Evolutionary conservation across 225 moss, liverwort and hornwort genomes (phyloP), one percentile per base, ranked within the genome.

Genomic region (Antitrichia curtipendula): DNA sequence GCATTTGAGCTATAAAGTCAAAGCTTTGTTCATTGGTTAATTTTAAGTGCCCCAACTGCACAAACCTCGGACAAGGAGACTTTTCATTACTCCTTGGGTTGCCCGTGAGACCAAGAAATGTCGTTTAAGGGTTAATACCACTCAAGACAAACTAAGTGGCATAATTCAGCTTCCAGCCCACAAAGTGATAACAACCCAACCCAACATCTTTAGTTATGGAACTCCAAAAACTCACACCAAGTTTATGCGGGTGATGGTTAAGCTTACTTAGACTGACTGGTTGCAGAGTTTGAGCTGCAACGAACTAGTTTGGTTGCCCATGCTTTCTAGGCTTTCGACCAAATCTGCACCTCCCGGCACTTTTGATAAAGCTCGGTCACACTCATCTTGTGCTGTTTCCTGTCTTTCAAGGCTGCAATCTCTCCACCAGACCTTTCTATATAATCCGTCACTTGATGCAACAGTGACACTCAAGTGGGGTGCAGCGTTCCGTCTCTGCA

Each of bases 301-400:
- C 31, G 66, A 86, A 65, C 41, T 82, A 80, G 90, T 85, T 86
- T 88, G 88, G 88, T 86, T 84, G 80, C 20, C 31, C 92, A 92
- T 84, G 86, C 88, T 84, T 92, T 81, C 70, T 8, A 27, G 12
- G 84, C 90, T 74, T 81, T 81, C 84, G 76, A 88, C 86, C 92
- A 88, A 86, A 92, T 75, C 80, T 83, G 69, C 86, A 88, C 92
- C 91, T 86, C 88, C 72, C 53, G 50, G 50, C 50, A 81, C 84
- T 83, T 76, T 63, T 57, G 52, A 8, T 17, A 83, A 85, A 69
- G 45, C 82, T 75, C 82, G 56, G 45, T 49, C 88, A 77, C 88
- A 77, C 89, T 86, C 69, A 27, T 68, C 88, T 86, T 90, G 90
- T 87, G 84, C 85, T 70, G 22, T 86, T 61, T 54, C 52, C 62